Base-by-base conservation (phyloP, 495 filamentous ascomycete genomes). In the Aspergillus ellipticus region DNA sequence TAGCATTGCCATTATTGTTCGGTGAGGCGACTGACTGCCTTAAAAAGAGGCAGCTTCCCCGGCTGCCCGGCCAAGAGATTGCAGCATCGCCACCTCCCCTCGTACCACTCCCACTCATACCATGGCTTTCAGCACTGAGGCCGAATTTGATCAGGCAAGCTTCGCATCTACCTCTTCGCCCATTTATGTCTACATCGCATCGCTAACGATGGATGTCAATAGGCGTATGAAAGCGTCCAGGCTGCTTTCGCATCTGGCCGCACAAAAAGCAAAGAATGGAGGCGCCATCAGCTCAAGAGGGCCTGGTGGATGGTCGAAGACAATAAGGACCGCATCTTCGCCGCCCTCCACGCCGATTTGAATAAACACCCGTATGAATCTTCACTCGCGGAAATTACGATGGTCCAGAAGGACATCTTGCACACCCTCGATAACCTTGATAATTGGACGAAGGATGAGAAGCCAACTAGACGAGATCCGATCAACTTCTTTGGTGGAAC, bases 281-380 rank as follows among this genome's bases (percentile, higher is more conserved):
- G 45, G 15, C 45, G 45, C 22, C 45, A 48, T 6, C 45, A 48
- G 20, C 45, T 48, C 13, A 29, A 29, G 15, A 24, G 24, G 4
- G 13, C 28, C 22, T 48, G 45, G 45, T 48, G 45, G 45, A 48
- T 48, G 45, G 15, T 48, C 24, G 45, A 48, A 28, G 45, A 48
- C 45, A 21, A 48, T 13, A 6, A 13, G 13, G 17, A 21, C 15
- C 13, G 17, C 13, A n/a, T 48, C 45, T 16, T 16, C 13, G 45
- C 22, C 5, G 45, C 45, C 2, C 1, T 48, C 1, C 45, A 29
- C 6, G 13, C 45, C 4, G 45, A 48, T 28, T 11, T 48, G 6
- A 13, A 29, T 22, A 48, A 48, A 17, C n/a, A n/a, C 22, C 1
- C 2, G 11, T 24, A 16, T 3, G 45, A 48, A 17, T 28, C 22